A percentile compares a stretch with the other conserved stretches of the same genome.
These are phyloP conservation scores for Lippia alba DNA, from an alignment of 305 asterid genomes.

Conservation along the genomic window DNA sequence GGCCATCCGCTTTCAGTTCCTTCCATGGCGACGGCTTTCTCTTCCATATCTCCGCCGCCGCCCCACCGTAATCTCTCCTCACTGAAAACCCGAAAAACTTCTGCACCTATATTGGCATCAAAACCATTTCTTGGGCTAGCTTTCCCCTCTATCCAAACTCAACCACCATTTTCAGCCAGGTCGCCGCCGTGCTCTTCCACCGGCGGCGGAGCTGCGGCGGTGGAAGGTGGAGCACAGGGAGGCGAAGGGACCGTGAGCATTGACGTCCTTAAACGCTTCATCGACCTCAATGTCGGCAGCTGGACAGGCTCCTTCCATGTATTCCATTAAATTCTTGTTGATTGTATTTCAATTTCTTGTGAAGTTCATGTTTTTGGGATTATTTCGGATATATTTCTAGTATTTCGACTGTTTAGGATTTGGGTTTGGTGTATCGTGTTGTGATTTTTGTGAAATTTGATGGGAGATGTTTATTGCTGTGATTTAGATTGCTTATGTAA, in stretches of 20 bases:
- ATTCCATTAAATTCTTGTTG: slow-evolving; percentile 8
- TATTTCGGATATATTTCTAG: not conserved
- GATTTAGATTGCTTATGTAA: not conserved
- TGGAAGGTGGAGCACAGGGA: slow-evolving; percentile 44
- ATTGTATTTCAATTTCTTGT: not conserved
- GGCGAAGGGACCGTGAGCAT: slow-evolving; percentile 50
- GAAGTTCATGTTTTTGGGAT: not conserved
- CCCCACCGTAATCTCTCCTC: slow-evolving; percentile 35
- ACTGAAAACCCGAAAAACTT: slow-evolving; percentile 30
- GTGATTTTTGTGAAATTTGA: not conserved
- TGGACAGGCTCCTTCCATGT: slow-evolving; percentile 93
- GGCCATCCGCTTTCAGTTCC: not conserved
- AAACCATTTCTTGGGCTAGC: slow-evolving; percentile 32
- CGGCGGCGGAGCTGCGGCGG: slow-evolving; percentile 42
- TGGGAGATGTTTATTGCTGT: not conserved
- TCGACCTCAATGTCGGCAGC: slow-evolving; percentile 72
- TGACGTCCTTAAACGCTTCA: slow-evolving; percentile 71
- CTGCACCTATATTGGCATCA: slow-evolving; percentile 26
- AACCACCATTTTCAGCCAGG: slow-evolving; percentile 39
- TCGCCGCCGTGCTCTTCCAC: slow-evolving; percentile 49
- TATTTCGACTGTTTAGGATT: not conserved
- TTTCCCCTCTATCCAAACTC: slow-evolving; percentile 37
- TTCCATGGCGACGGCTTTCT: slow-evolving; percentile 63
- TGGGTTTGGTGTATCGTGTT: not conserved
- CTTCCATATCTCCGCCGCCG: slow-evolving; percentile 46